Evolutionary conservation across 2,329 filamentous ascomycete species (phyloP), one percentile per base, ranked within the genome.

Genomic region (Daldinia eschscholtzii): DNA sequence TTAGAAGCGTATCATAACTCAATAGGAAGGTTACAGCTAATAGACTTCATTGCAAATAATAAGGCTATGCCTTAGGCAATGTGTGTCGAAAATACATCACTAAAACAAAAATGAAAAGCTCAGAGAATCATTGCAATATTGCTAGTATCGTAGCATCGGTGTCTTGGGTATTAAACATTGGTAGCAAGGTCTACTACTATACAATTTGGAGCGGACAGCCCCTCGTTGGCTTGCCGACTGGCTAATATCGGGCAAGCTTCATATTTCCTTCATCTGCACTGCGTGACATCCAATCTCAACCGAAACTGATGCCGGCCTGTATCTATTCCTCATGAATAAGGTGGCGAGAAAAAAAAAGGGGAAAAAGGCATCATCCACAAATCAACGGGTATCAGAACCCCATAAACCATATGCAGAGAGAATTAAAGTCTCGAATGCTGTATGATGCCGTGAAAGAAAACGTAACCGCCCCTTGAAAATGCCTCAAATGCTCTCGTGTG

Each of bases 381-480:
- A 70, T 66, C 64, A 67, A 68, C 53, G 48, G 65, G 68, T 67
- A 72, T 70, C 58, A 61, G 56, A 57, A 50, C 58, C 52, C 62
- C 46, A 68, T 48, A 61, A 52, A 39, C 48, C 62, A 61, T 60
- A 66, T 64, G 65, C 55, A 57, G 64, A 64, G 61, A 64, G 35
- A 30, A 66, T 39, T 60, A 23, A 26, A 55, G 41, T 68, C 63
- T 67, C 53, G 44, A 57, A 67, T 71, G 63, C 68, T 59, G 50
- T 55, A 66, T 57, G 53, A 64, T 70, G 64, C 64, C 64, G 61
- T 70, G 60, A 12, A 60, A 59, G 44, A 65, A 69, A 66, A 70
- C n/a, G 35, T 15, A 55, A 55, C 52, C 60, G 55, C 70, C 61
- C 62, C 59, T 35, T 66, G 62, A 53, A 68, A 65, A 70, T 69